phyloP scores from a whole-genome alignment of 257 asterid genomes.

The Scutellaria barbata region DNA sequence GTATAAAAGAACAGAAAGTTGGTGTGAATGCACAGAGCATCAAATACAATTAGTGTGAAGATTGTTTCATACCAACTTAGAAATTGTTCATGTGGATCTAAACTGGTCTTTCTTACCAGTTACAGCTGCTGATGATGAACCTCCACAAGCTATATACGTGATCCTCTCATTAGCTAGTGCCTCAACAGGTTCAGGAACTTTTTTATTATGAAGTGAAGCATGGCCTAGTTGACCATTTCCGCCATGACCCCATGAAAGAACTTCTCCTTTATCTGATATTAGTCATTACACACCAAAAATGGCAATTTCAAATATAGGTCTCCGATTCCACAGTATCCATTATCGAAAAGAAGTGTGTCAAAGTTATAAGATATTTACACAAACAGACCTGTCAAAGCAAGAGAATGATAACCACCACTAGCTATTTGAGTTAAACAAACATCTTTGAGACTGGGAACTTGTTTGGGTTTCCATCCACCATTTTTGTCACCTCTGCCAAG shows the following conservation, averaged over 20 bases:
- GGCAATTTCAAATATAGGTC: slow-evolving; percentile 26
- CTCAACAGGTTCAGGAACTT: slow-evolving; percentile 70
- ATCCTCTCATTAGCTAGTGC: slow-evolving; percentile 76
- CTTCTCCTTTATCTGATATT: slow-evolving; percentile 80
- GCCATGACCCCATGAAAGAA: slow-evolving; percentile 97
- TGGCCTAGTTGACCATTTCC: slow-evolving; percentile 94
- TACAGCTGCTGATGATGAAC: slow-evolving; percentile 93
- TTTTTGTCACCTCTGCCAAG: slow-evolving; percentile 92
- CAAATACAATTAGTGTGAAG: too few relatives aligned
- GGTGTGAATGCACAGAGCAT: too few relatives aligned
- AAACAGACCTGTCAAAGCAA: slow-evolving; percentile 84
- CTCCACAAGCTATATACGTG: slow-evolving; percentile 84
- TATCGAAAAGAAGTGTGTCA: neutral
- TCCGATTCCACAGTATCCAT: neutral
- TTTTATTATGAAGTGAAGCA: slow-evolving; percentile 72
- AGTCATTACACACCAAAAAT: slow-evolving; percentile 14
- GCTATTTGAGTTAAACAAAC: slow-evolving; percentile 78
- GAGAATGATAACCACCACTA: slow-evolving; percentile 97
- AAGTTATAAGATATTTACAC: slow-evolving; percentile 11
- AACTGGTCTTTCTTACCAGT: slow-evolving; percentile 60
- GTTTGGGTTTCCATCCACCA: slow-evolving; percentile 97
- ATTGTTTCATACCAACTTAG: too few relatives aligned
- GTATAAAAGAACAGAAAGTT: neutral
- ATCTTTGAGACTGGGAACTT: slow-evolving; percentile 77
- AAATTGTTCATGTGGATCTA: too few relatives aligned